A percentile compares a stretch with the other conserved stretches of the same genome.
Conservation (phyloP, 805 yeast species). For the Yarrowia sp. region DNA sequence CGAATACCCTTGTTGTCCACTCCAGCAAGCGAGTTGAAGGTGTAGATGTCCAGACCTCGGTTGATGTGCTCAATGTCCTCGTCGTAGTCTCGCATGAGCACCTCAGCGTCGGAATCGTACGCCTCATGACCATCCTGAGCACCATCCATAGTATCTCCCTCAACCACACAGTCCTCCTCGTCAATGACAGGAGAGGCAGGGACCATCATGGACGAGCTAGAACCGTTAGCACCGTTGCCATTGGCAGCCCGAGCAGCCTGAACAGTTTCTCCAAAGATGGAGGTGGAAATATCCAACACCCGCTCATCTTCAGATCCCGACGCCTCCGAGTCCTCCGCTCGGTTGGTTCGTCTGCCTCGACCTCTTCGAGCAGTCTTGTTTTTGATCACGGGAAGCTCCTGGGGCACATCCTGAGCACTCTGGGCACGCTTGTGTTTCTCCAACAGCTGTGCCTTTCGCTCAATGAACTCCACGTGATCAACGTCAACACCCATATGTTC, state of each 20-base stretch:
- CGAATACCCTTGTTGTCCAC: conserved; percentile 80
- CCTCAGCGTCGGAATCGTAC: conserved; percentile 5
- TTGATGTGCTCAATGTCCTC: conserved; percentile 16
- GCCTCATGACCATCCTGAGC: neutral
- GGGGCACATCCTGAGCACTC: conserved; percentile 1
- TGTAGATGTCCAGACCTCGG: conserved; percentile 28
- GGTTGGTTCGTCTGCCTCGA: neutral
- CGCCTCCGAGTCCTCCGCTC: conserved; percentile 14
- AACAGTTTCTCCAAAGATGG: conserved; percentile 9
- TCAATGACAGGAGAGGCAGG: conserved; percentile 4
- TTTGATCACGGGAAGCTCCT: conserved; percentile 21
- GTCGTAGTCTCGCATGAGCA: conserved; percentile 1
- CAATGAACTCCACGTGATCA: conserved; percentile 77
- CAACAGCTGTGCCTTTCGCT: conserved; percentile 54
- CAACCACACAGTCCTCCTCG: conserved; percentile 1
- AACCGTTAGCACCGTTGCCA: neutral
- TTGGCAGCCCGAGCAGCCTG: conserved; percentile 18
- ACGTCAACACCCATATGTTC: conserved; percentile 95
- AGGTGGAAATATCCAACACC: conserved; percentile 6
- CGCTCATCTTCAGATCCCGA: conserved; percentile 20
- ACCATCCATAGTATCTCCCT: neutral
- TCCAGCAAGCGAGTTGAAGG: conserved; percentile 88
- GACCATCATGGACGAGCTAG: neutral
- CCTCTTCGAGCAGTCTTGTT: neutral
- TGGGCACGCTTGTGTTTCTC: conserved; percentile 15